Conservation (phyloP, 306 rosid genomes). For the Sophora flavescens region DNA sequence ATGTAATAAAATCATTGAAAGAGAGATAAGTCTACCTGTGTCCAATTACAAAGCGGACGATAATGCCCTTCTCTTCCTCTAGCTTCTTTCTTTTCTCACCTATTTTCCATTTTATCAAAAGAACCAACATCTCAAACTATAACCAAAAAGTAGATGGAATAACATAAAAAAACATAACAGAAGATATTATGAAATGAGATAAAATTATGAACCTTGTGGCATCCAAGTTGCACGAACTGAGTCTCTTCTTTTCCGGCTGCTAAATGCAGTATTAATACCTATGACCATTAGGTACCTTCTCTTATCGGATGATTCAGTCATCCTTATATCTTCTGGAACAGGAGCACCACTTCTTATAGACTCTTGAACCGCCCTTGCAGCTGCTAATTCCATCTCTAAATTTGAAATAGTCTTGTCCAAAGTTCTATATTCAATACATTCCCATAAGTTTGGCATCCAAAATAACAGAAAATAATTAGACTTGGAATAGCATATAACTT, state of each 20-base stretch:
- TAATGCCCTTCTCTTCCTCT: conserved; percentile 98
- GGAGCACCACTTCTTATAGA: conserved; percentile 80
- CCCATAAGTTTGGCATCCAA: conserved; percentile 7
- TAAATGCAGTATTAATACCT: conserved; percentile 96
- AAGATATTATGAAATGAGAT: conserved; percentile 13
- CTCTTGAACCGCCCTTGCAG: conserved; percentile 89
- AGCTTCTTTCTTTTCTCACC: conserved; percentile 93
- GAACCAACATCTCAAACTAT: conserved; percentile 51
- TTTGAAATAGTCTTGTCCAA: conserved; percentile 92
- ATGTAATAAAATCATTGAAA: conserved; percentile 24
- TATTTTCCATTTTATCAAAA: conserved; percentile 52
- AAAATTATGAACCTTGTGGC: conserved; percentile 80
- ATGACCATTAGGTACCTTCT: conserved; percentile 88
- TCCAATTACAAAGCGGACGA: conserved; percentile 92
- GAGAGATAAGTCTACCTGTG: conserved; percentile 70
- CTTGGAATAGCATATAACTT: conserved; percentile 49
- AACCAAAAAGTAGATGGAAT: conserved; percentile 8
- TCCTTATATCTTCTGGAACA: conserved; percentile 58
- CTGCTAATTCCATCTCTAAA: conserved; percentile 93
- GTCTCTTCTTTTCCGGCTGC: conserved; percentile 98
- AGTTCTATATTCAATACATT: conserved; percentile 56
- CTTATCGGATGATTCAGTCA: conserved; percentile 59
- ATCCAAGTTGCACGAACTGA: conserved; percentile 97
- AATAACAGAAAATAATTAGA: conserved; percentile 27
- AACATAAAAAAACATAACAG: neutral